A percentile compares a stretch with the other conserved stretches of the same genome.
phyloP scores from a whole-genome alignment of 2,329 filamentous ascomycete genomes.

The Phialemoniopsis sp. region DNA sequence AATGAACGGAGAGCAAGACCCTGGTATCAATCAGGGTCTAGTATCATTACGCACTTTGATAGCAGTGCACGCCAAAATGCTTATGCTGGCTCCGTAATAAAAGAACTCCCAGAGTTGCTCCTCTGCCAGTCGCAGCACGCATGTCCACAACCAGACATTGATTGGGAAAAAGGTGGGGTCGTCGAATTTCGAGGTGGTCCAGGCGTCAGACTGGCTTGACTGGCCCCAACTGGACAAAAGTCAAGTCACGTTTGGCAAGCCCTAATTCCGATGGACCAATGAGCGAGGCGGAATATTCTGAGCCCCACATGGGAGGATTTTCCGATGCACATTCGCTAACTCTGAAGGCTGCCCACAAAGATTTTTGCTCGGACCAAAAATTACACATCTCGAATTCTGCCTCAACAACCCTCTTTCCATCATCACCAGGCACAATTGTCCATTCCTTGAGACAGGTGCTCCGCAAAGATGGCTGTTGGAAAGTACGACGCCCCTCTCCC shows the following conservation, averaged over 20 bases:
- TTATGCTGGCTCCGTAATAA: too few species aligned
- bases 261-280: conserved; percentile 19
- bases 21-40: too few species aligned
- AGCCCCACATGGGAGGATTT: conserved; percentile 19
- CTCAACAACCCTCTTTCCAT: conserved; percentile 17
- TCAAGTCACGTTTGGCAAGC: conserved; percentile 10
- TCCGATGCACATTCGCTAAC: conserved; percentile 12
- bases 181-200: too few species aligned
- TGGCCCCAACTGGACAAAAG: background rate
- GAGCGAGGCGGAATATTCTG: background rate
- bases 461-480: conserved; percentile 57
- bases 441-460: conserved; percentile 39
- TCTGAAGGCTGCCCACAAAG: conserved; percentile 18
- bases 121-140: too few species aligned
- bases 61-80: too few species aligned
- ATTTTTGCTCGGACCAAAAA: conserved; percentile 21
- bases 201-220: too few species aligned
- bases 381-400: conserved; percentile 21
- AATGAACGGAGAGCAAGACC: too few species aligned
- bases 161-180: too few species aligned
- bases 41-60: too few species aligned
- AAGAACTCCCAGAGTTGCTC: too few species aligned
- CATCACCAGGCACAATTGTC: conserved; percentile 30
- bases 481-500: conserved; percentile 37
- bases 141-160: too few species aligned